phyloP scores from a whole-genome alignment of 768 basidiomycete genomes.

The Lyophyllum shimeji region DNA sequence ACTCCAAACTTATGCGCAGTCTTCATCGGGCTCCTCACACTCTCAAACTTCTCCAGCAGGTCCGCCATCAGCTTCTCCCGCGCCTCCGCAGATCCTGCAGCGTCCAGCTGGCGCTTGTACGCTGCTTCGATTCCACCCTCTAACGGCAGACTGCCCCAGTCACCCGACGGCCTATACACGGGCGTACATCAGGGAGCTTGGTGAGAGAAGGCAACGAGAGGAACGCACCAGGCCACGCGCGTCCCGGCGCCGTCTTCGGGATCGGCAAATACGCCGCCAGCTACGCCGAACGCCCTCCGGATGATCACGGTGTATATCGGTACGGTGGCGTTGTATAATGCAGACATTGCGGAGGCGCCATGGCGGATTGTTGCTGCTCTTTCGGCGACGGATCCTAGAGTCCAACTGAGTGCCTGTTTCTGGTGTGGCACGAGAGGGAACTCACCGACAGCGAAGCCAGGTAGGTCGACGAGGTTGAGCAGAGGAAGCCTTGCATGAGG shows the following conservation, averaged over 20 bases:
- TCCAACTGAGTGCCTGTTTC: not conserved
- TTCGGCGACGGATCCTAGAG: constrained; percentile 26
- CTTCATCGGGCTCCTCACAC: constrained; percentile 35
- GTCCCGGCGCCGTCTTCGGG: constrained; percentile 32
- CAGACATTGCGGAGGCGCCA: constrained; percentile 35
- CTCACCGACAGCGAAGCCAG: constrained; percentile 38
- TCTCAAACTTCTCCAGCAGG: constrained; percentile 34
- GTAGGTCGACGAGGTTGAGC: constrained; percentile 40
- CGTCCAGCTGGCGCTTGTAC: constrained; percentile 38
- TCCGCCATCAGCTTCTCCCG: constrained; percentile 34
- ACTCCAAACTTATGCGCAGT: constrained; percentile 39
- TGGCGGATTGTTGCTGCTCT: constrained; percentile 38
- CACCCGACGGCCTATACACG: constrained; percentile 36
- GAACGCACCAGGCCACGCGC: constrained; percentile 36
- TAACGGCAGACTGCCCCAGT: constrained; percentile 41
- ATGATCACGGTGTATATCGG: constrained; percentile 39
- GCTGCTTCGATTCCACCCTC: constrained; percentile 43
- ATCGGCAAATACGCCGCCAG: constrained; percentile 37
- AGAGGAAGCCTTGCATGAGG: constrained; percentile 29
- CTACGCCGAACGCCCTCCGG: constrained; percentile 39
- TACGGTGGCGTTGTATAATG: constrained; percentile 34
- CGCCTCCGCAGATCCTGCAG: constrained; percentile 26
- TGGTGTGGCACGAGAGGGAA: not conserved
- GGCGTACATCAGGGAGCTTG: not conserved
- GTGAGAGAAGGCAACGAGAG: not conserved